A percentile compares a stretch with the other conserved stretches of the same genome.
phyloP scores from a whole-genome alignment of 805 yeast genomes.

The Cyberlindnera misumaiensis region DNA sequence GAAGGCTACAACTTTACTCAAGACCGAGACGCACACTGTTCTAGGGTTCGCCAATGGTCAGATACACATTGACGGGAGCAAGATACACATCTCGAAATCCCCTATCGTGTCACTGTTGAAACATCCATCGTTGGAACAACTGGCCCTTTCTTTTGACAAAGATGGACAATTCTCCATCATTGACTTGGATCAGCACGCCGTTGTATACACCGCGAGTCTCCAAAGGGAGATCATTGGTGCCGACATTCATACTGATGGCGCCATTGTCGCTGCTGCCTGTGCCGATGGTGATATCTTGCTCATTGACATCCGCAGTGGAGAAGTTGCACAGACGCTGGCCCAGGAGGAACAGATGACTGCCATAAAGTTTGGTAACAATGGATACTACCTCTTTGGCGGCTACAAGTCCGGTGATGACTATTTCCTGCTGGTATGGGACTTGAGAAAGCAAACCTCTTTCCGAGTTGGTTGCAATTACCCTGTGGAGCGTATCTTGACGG shows the following conservation, averaged over 20 bases:
- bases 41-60: slow-evolving; percentile 15
- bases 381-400: slow-evolving; percentile 48
- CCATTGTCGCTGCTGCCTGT: slow-evolving; percentile 32
- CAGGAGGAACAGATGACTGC: slow-evolving; percentile 21
- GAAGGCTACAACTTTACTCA: slow-evolving; percentile 9
- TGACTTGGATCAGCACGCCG: slow-evolving; percentile 1
- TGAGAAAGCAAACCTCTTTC: slow-evolving; percentile 32
- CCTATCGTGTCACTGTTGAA: slow-evolving; percentile 21
- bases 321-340: slow-evolving; percentile 22
- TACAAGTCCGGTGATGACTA: slow-evolving; percentile 13
- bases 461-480: slow-evolving; percentile 5
- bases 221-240: slow-evolving; percentile 5
- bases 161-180: slow-evolving; percentile 22
- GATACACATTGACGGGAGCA: slow-evolving; percentile 7
- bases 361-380: slow-evolving; percentile 54
- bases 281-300: slow-evolving; percentile 25
- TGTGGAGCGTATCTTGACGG: slow-evolving; percentile 10
- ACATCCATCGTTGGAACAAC: slow-evolving; percentile 28
- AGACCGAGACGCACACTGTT: slow-evolving; percentile 4
- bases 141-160: slow-evolving; percentile 26
- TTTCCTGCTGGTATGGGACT: slow-evolving; percentile 38
- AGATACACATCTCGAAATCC: slow-evolving; percentile 4
- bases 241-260: slow-evolving; percentile 41
- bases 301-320: slow-evolving; percentile 29
- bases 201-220: slow-evolving; percentile 2